These are phyloP conservation scores for Elongisporangium senticosum DNA, from an alignment of 352 stramenopile species.

Conservation along the genomic window DNA sequence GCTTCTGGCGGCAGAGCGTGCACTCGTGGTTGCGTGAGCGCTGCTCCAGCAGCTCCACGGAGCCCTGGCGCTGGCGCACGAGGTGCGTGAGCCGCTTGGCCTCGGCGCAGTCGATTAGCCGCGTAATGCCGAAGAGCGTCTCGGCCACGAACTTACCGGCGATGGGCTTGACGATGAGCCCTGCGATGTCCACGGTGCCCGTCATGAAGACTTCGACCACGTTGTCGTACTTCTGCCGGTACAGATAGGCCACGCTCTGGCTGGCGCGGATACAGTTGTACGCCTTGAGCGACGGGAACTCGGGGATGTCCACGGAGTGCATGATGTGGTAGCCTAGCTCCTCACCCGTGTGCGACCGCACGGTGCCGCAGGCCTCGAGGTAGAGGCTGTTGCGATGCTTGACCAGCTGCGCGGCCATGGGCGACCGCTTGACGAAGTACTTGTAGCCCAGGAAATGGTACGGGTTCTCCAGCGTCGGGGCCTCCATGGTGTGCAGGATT, in stretches of 20 bases:
- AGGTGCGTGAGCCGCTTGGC: conserved; percentile 51
- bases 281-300: conserved; percentile 39
- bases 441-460: conserved; percentile 70
- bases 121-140: conserved; percentile 36
- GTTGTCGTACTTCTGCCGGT: conserved; percentile 44
- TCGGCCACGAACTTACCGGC: conserved; percentile 35
- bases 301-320: conserved; percentile 56
- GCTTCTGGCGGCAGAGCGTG: conserved; percentile 22
- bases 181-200: conserved; percentile 40
- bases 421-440: conserved; percentile 50
- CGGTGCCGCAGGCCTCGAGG: conserved; percentile 49
- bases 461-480: conserved; percentile 29
- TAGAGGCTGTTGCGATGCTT: conserved; percentile 58
- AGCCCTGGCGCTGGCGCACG: conserved; percentile 28
- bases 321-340: conserved; percentile 58
- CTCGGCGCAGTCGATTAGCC: conserved; percentile 43
- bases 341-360: conserved; percentile 30
- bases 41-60: conserved; percentile 21
- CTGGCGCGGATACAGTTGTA: conserved; percentile 51
- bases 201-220: conserved; percentile 63
- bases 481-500: conserved; percentile 51
- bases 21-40: conserved; percentile 24
- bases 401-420: conserved; percentile 31
- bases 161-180: conserved; percentile 32
- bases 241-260: conserved; percentile 48